A percentile compares a stretch with the other conserved stretches of the same genome.
Evolutionary conservation across 2,329 filamentous ascomycete species (phyloP).

Genomic region (Hirsutella minnesotensis): DNA sequence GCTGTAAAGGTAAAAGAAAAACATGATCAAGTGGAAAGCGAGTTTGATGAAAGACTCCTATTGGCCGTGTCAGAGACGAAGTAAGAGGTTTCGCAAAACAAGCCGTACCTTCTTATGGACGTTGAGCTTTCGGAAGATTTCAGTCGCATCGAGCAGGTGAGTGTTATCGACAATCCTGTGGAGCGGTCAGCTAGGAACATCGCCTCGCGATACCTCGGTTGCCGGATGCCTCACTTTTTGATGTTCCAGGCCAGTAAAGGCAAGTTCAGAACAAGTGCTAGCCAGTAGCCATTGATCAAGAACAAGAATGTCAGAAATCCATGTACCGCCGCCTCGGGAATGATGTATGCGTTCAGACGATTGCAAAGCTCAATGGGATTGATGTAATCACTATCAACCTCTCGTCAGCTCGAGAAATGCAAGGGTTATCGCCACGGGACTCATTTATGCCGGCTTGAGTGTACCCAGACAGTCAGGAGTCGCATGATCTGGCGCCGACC

Average conservation of each 20-base stretch:
- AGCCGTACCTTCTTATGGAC: conserved; percentile 99
- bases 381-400: conserved; percentile 75
- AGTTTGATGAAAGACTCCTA: conserved; percentile 99
- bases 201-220: background rate
- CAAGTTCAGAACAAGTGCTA: conserved; percentile 82
- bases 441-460: no score
- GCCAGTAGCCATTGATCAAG: conserved; percentile 97
- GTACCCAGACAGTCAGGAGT: no score
- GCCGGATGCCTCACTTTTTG: conserved; percentile 69
- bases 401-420: background rate
- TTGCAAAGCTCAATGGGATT: conserved; percentile 99
- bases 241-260: conserved; percentile 87
- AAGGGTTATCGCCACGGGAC: no score
- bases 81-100: no score
- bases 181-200: background rate
- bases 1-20: conserved; percentile 99
- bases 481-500: no score
- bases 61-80: conserved; percentile 12
- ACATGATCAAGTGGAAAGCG: conserved; percentile 97
- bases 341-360: conserved; percentile 98
- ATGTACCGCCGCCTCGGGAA: conserved; percentile 95
- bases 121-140: conserved; percentile 98
- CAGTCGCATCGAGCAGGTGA: conserved; percentile 90
- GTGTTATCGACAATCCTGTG: conserved; percentile 89
- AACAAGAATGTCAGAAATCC: conserved; percentile 92